phyloP scores from a whole-genome alignment of 2,329 filamentous ascomycete species.

The Neospermospora avenae region DNA sequence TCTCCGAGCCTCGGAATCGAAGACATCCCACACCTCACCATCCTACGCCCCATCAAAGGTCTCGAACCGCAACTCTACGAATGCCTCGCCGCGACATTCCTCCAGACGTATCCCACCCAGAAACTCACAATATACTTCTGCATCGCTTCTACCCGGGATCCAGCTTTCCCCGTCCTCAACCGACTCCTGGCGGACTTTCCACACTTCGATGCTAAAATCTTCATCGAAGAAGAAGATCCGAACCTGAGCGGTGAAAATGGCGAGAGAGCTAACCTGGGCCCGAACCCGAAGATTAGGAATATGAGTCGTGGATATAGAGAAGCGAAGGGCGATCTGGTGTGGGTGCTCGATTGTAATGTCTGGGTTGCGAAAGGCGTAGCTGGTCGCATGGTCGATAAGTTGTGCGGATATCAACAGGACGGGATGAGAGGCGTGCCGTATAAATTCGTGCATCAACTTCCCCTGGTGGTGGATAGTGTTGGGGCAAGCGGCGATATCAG shows the following conservation, averaged over 20 bases:
- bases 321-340: slow-evolving; percentile 81
- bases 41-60: slow-evolving; percentile 91
- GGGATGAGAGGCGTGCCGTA: slow-evolving; percentile 55
- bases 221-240: slow-evolving; percentile 81
- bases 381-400: slow-evolving; percentile 83
- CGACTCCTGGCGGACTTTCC: slow-evolving; percentile 72
- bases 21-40: slow-evolving; percentile 75
- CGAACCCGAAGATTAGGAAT: slow-evolving; percentile 98
- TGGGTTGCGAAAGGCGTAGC: slow-evolving; percentile 80
- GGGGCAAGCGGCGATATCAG: slow-evolving; percentile 31
- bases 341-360: slow-evolving; percentile 95
- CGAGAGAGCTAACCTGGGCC: slow-evolving; percentile 65
- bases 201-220: slow-evolving; percentile 64
- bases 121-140: slow-evolving; percentile 82
- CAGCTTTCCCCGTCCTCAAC: slow-evolving; percentile 71
- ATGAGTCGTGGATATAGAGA: slow-evolving; percentile 92
- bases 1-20: slow-evolving; percentile 49
- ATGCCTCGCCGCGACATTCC: slow-evolving; percentile 83
- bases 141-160: slow-evolving; percentile 69
- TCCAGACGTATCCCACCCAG: slow-evolving; percentile 72
- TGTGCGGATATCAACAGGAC: slow-evolving; percentile 63
- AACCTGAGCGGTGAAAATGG: slow-evolving; percentile 52
- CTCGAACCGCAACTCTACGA: slow-evolving; percentile 88
- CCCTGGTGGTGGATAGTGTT: slow-evolving; percentile 77
- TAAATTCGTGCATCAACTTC: slow-evolving; percentile 95